phyloP scores from a whole-genome alignment of 108 stramenopile genomes.

The Conticribra weissflogii region DNA sequence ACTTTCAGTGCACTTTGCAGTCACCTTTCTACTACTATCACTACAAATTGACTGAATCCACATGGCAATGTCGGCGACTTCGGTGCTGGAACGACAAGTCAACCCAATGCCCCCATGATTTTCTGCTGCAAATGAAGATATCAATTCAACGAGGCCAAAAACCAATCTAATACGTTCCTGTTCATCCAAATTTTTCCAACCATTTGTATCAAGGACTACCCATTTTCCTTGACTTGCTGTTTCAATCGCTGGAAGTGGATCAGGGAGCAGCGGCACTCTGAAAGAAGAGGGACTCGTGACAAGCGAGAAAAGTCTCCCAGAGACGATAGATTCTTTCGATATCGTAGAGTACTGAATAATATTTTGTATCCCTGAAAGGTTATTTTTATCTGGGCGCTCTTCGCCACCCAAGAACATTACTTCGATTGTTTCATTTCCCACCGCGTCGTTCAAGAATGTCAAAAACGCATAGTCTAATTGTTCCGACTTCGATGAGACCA shows the following conservation, averaged over 20 bases:
- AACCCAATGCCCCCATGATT: conserved; percentile 20
- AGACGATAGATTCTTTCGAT: neutral
- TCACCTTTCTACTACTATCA: neutral
- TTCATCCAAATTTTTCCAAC: conserved; percentile 24
- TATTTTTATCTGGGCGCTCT: too few species aligned
- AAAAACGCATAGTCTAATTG: neutral
- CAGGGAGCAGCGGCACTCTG: conserved; percentile 13
- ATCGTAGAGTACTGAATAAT: neutral
- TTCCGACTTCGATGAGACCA: conserved; percentile 10
- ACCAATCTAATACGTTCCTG: conserved; percentile 18
- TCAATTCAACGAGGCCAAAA: conserved; percentile 11
- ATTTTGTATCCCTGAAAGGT: too few species aligned
- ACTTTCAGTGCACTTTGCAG: conserved; percentile 12
- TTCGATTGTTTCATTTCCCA: conserved; percentile 5
- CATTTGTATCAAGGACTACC: conserved; percentile 21
- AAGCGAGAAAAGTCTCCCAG: conserved; percentile 13
- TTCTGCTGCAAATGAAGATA: conserved; percentile 7
- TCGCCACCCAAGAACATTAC: conserved; percentile 5
- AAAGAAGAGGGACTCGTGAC: neutral
- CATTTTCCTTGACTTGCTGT: conserved; percentile 14
- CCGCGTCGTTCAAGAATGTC: neutral
- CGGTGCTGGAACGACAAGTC: conserved; percentile 27
- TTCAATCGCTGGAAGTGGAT: conserved; percentile 33
- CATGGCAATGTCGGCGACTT: conserved; percentile 31
- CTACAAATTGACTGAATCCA: conserved; percentile 26